A percentile compares a stretch with the other conserved stretches of the same genome.
Evolutionary conservation across 2,329 filamentous ascomycete species (phyloP).

Genomic region (Nemania abortiva): DNA sequence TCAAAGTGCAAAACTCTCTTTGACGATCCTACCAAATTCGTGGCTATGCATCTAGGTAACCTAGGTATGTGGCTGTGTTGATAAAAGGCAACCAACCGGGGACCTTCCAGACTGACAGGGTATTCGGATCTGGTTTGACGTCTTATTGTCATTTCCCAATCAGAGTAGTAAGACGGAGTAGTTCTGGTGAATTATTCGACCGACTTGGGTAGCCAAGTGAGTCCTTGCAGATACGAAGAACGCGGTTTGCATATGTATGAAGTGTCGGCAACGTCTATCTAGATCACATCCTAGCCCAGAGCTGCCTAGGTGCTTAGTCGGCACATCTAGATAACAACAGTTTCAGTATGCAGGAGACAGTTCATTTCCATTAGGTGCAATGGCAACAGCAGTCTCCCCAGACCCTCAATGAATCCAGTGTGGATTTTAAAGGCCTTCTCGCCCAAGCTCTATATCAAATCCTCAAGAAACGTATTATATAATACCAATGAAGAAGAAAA

Average conservation of each 20-base stretch:
- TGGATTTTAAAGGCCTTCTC: background rate
- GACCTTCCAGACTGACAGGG: too few species aligned
- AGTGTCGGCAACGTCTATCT: background rate
- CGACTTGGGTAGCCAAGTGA: conserved; percentile 1
- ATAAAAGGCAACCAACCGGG: too few species aligned
- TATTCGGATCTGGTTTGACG: too few species aligned
- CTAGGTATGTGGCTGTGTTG: too few species aligned
- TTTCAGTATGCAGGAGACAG: too few species aligned
- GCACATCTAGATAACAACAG: too few species aligned
- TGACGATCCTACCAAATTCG: too few species aligned
- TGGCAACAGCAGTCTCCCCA: background rate
- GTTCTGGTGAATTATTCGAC: background rate
- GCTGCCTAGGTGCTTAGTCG: background rate
- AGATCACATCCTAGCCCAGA: background rate
- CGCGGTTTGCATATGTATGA: background rate
- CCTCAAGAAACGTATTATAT: background rate
- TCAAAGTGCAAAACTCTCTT: too few species aligned
- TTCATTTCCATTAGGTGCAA: too few species aligned
- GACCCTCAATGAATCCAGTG: background rate
- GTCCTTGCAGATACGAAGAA: background rate
- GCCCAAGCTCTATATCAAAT: background rate
- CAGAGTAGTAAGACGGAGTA: background rate
- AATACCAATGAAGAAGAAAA: background rate
- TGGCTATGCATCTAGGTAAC: too few species aligned
- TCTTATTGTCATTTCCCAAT: too few species aligned